Base-by-base conservation (phyloP, 345 rosid genomes). In the Balakata baccata region DNA sequence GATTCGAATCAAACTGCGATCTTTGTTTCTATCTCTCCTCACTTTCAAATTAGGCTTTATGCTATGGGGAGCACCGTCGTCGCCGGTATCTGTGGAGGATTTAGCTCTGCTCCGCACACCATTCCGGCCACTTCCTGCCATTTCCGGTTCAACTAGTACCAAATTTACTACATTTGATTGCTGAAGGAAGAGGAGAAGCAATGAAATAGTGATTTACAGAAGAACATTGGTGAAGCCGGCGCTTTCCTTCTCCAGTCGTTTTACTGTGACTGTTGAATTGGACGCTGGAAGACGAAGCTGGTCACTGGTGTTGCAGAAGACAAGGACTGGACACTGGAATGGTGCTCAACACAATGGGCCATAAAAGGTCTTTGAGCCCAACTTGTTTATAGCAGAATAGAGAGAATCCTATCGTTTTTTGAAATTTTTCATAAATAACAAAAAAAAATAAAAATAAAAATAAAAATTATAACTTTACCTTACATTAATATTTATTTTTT, bases 51-150 rank as follows among this genome's bases (percentile, higher is more conserved):
- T 64, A 54, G 81, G 78, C 64, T 73, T 82, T 2, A 46, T 9
- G 47, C 43, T 63, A 13, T 70, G 78, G 46, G 78, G 52, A 84
- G 79, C 79, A 0, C 65, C 83, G 29, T 77, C 89, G 7, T 78
- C 88, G 11, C 74, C 70, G 64, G 45, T 68, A 25, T 78, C 80
- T 9, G 73, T 5, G 74, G 86, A 69, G 20, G 89, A 75, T 62
- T 83, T 89, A 78, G 74, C 54, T 71, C 94, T 82, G 87, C 85
- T 83, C 71, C 94, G 90, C 23, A 91, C 78, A 71, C 77, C 76
- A 6, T 83, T 77, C 50, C 96, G 87, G 71, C 85, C 81, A 7
- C 83, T 71, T 76, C 91, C 95, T 23, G 87, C 72, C 98, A 94
- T 94, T 75, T 65, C 66, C 63, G 71, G 67, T 18, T 11, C 52